Conservation (phyloP, 2,329 filamentous ascomycete genomes). For the Ophiosphaerella korrae region DNA sequence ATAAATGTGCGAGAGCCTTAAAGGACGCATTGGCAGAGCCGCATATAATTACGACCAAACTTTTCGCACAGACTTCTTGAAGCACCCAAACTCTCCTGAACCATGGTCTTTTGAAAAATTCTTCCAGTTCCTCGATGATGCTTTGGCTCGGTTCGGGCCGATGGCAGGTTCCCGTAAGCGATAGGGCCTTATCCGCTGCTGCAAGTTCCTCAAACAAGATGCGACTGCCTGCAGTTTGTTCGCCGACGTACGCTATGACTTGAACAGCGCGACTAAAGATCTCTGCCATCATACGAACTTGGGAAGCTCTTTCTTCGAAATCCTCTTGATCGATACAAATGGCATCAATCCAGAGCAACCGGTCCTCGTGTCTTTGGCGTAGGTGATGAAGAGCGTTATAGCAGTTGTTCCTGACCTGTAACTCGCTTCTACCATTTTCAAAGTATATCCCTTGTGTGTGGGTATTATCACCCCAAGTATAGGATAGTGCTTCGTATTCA, state of each 20-base stretch:
- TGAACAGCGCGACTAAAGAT: conserved; percentile 4
- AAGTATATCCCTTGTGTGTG: conserved; percentile 4
- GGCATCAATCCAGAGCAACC: conserved; percentile 10
- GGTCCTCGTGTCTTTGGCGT: conserved; percentile 1
- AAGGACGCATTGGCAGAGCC: conserved; percentile 6
- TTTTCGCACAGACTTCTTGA: conserved; percentile 18
- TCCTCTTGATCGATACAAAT: conserved; percentile 5
- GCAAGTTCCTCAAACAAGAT: conserved; percentile 7
- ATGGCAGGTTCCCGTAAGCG: background rate
- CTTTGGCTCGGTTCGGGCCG: background rate
- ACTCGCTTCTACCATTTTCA: background rate
- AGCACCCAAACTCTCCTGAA: conserved; percentile 25
- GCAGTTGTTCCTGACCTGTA: conserved; percentile 7
- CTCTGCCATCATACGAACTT: conserved; percentile 12
- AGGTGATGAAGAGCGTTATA: conserved; percentile 9
- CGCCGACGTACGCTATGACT: conserved; percentile 10
- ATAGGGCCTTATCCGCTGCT: background rate
- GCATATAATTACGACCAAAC: background rate
- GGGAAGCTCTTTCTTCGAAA: conserved; percentile 4
- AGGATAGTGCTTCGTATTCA: background rate
- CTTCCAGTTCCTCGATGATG: conserved; percentile 5
- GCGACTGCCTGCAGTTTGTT: background rate
- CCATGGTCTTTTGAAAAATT: conserved; percentile 12
- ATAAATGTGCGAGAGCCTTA: background rate
- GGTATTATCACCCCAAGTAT: background rate